Conservation (phyloP, 2,329 filamentous ascomycete species). For the Colletotrichum costaricense region DNA sequence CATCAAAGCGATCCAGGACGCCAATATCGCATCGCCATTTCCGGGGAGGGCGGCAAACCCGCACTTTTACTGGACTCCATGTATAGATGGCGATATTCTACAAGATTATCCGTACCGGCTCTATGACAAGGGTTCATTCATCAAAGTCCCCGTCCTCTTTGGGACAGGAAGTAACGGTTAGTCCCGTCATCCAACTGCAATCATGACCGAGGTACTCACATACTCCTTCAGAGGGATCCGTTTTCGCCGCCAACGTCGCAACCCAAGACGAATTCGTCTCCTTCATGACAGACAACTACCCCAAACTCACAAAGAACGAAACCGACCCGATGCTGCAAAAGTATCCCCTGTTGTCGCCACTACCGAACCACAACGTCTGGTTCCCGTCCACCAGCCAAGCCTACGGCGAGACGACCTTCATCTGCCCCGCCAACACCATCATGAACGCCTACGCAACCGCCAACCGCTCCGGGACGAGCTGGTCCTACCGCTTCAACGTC, state of each 20-base stretch:
- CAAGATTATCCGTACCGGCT: slow-evolving; percentile 53
- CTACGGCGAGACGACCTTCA: slow-evolving; percentile 59
- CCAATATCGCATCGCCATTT: slow-evolving; percentile 54
- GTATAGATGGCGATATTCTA: slow-evolving; percentile 59
- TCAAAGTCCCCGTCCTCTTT: slow-evolving; percentile 57
- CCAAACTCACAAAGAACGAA: slow-evolving; percentile 50
- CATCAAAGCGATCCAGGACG: slow-evolving; percentile 50
- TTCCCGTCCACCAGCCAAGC: slow-evolving; percentile 55
- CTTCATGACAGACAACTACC: slow-evolving; percentile 62
- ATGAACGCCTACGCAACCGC: slow-evolving; percentile 46
- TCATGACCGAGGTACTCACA: slow-evolving; percentile 1
- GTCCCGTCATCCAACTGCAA: slow-evolving; percentile 16
- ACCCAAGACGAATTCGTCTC: slow-evolving; percentile 46
- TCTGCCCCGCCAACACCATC: slow-evolving; percentile 54
- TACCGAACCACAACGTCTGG: slow-evolving; percentile 54
- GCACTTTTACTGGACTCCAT: slow-evolving; percentile 63
- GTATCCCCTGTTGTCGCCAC: slow-evolving; percentile 51
- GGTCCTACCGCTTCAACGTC: slow-evolving; percentile 64
- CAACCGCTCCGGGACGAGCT: slow-evolving; percentile 42
- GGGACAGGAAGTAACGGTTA: slow-evolving; percentile 57
- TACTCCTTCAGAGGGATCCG: slow-evolving; percentile 54
- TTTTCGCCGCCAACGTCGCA: slow-evolving; percentile 54
- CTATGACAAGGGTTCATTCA: slow-evolving; percentile 52
- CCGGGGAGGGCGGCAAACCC: slow-evolving; percentile 48
- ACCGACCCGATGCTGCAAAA: slow-evolving; percentile 47